Percentiles rank a stretch among this genome's conserved stretches.
phyloP scores from a whole-genome alignment of 192 early-diverging fungal genomes.

The Backusella westeae region DNA sequence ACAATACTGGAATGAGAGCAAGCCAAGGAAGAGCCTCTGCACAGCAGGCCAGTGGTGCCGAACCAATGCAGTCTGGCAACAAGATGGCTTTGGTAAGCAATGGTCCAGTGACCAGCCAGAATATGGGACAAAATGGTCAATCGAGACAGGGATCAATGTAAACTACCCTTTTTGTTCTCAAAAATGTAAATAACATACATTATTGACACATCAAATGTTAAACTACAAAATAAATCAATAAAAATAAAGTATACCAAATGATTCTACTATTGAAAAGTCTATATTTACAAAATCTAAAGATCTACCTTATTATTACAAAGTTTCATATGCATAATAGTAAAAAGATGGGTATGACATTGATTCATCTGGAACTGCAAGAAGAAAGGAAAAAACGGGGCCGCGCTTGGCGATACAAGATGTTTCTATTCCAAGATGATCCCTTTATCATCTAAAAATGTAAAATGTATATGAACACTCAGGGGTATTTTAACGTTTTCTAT shows the following conservation, averaged over 20 bases:
- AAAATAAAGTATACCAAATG: neutral
- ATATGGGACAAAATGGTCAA: neutral
- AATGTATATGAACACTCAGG: no score
- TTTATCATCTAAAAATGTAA: no score
- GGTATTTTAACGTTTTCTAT: neutral
- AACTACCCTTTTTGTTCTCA: neutral
- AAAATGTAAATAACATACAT: conserved; percentile 1
- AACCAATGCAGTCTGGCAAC: neutral
- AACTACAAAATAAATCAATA: neutral
- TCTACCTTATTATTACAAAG: neutral
- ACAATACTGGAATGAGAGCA: neutral
- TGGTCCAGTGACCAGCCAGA: neutral
- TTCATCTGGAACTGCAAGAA: neutral
- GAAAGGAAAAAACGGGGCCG: neutral
- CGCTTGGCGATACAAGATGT: neutral
- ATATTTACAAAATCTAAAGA: neutral
- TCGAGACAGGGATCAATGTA: neutral
- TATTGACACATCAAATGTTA: neutral
- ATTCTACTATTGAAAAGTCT: neutral
- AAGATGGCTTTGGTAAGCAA: neutral
- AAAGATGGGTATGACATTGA: neutral
- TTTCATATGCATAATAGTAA: no score
- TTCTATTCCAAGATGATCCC: neutral
- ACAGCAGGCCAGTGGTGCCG: neutral
- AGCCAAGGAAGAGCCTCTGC: neutral